These are phyloP conservation scores for Corniculantispora saksenae DNA, from an alignment of 2,329 filamentous ascomycete genomes.

Conservation along the genomic window DNA sequence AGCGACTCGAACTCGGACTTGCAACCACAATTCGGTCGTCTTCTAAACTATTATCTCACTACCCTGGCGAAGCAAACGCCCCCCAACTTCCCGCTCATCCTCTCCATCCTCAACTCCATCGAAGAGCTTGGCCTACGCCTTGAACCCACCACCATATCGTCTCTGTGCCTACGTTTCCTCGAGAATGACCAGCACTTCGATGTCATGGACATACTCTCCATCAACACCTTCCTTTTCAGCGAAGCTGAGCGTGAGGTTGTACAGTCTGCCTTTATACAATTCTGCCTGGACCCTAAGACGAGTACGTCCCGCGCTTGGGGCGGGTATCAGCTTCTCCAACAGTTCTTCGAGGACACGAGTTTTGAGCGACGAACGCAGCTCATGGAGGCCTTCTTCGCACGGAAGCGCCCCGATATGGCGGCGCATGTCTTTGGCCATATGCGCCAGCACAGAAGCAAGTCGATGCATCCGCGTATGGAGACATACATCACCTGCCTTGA, in stretches of 20 bases:
- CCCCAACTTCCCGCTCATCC: slow-evolving; percentile 69
- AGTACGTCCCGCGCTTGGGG: slow-evolving; percentile 67
- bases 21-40: slow-evolving; percentile 54
- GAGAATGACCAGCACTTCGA: slow-evolving; percentile 75
- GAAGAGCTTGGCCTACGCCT: slow-evolving; percentile 70
- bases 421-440: slow-evolving; percentile 88
- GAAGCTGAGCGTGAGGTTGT: slow-evolving; percentile 68
- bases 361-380: slow-evolving; percentile 65
- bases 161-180: slow-evolving; percentile 73
- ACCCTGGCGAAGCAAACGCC: slow-evolving; percentile 62
- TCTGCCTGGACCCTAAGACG: slow-evolving; percentile 63
- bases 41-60: slow-evolving; percentile 72
- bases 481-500: slow-evolving; percentile 79
- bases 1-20: slow-evolving; percentile 48
- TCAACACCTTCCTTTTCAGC: slow-evolving; percentile 71
- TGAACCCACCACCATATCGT: slow-evolving; percentile 72
- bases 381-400: slow-evolving; percentile 80
- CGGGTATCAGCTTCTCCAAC: slow-evolving; percentile 64
- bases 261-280: slow-evolving; percentile 64
- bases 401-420: slow-evolving; percentile 80
- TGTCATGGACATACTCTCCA: slow-evolving; percentile 78
- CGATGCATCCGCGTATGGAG: slow-evolving; percentile 66
- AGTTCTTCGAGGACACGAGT: slow-evolving; percentile 67
- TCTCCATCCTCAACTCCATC: slow-evolving; percentile 71
- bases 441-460: slow-evolving; percentile 69